Conservation (phyloP, 2,329 filamentous ascomycete species). For the Furcasterigmium sp. region DNA sequence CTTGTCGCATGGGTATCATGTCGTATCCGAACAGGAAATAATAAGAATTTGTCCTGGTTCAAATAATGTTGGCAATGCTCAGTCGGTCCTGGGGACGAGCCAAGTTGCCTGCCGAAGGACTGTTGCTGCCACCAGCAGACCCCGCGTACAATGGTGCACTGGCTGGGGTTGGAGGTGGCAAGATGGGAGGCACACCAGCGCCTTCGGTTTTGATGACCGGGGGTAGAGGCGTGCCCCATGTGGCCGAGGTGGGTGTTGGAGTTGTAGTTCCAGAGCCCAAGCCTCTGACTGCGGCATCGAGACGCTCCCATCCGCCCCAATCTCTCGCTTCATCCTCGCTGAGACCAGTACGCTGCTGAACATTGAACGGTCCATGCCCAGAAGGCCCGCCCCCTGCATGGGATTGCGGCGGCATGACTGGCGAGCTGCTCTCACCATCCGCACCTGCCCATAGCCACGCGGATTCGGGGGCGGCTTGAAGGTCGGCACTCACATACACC, state of each 20-base stretch:
- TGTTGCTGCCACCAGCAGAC: constrained; percentile 19
- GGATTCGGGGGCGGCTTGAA: constrained; percentile 72
- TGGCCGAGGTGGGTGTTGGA: constrained; percentile 23
- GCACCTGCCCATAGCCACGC: constrained; percentile 78
- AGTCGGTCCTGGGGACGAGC: constrained; percentile 24
- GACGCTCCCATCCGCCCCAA: constrained; percentile 76
- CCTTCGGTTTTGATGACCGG: constrained; percentile 28
- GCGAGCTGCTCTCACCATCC: constrained; percentile 37
- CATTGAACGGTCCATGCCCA: constrained; percentile 35
- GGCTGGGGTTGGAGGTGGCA: constrained; percentile 16
- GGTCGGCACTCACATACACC: constrained; percentile 78
- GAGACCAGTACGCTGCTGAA: constrained; percentile 45
- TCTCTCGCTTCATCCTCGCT: constrained; percentile 54
- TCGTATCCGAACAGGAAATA: no score
- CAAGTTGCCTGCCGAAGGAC: constrained; percentile 18
- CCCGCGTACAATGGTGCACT: constrained; percentile 12
- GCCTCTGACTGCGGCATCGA: constrained; percentile 47
- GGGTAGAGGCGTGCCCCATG: constrained; percentile 24
- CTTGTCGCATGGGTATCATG: not conserved
- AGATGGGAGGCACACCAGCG: constrained; percentile 14
- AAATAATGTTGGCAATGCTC: constrained; percentile 42
- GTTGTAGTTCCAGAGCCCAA: constrained; percentile 18
- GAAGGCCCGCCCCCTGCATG: constrained; percentile 14
- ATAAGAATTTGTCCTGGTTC: not conserved
- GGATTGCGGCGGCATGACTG: constrained; percentile 9